Percentiles rank a stretch among this genome's conserved stretches.
Conservation (phyloP, 2,329 filamentous ascomycete genomes). For the Epicoccum sorghinum region DNA sequence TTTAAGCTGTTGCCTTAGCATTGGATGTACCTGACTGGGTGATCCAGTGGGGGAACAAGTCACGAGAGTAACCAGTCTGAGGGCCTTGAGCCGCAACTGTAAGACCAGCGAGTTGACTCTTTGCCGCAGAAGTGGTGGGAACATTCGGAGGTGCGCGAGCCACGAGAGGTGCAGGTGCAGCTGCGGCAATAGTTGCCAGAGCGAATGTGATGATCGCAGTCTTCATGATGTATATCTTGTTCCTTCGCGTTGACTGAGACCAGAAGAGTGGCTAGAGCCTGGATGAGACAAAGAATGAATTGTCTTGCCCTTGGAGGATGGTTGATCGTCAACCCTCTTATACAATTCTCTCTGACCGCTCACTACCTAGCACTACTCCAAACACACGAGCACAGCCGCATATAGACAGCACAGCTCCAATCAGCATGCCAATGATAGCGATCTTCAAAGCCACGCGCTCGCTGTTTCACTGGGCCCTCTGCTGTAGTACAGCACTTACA, state of each 20-base stretch:
- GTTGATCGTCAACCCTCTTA: constrained; percentile 24
- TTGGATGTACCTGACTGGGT: constrained; percentile 52
- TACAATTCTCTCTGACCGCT: constrained; percentile 12
- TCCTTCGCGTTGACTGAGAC: background rate
- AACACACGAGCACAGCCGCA: constrained; percentile 8
- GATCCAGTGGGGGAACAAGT: constrained; percentile 74
- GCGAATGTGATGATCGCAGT: constrained; percentile 33
- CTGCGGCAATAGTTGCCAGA: constrained; percentile 31
- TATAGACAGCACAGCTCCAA: constrained; percentile 12
- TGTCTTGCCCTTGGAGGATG: constrained; percentile 1
- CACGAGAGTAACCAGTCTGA: constrained; percentile 66
- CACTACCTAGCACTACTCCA: background rate
- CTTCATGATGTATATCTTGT: constrained; percentile 35
- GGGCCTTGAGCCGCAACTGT: constrained; percentile 63
- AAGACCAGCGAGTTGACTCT: constrained; percentile 63
- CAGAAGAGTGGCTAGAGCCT: background rate
- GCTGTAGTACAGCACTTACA: constrained; percentile 19
- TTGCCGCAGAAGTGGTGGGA: constrained; percentile 64
- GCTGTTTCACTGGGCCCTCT: constrained; percentile 11
- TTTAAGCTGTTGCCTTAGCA: background rate
- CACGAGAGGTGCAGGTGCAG: constrained; percentile 40
- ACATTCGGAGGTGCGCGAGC: constrained; percentile 64
- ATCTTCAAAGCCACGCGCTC: constrained; percentile 37
- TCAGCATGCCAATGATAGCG: constrained; percentile 37
- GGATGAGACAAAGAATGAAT: background rate